Conservation (phyloP, 495 filamentous ascomycete species). For the Podospora conica region DNA sequence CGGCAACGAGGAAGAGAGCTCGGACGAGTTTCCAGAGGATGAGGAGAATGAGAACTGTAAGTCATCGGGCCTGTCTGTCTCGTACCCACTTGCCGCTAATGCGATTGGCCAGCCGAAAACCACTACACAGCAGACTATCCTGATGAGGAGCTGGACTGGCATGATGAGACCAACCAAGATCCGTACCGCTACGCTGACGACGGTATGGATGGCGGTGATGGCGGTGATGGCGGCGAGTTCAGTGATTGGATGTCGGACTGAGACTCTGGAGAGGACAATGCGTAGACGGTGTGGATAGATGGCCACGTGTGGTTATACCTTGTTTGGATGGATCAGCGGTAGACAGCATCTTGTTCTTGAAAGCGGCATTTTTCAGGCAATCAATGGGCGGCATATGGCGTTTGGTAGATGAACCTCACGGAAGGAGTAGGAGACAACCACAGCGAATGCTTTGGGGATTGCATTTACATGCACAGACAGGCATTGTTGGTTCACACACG, state of each 20-base stretch:
- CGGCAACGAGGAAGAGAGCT: slow-evolving; percentile 38
- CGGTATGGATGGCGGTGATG: neutral
- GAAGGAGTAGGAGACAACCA: neutral
- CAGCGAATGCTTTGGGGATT: neutral
- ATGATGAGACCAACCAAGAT: slow-evolving; percentile 45
- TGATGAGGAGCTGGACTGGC: slow-evolving; percentile 50
- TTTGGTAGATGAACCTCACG: neutral
- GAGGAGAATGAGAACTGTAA: slow-evolving; percentile 54
- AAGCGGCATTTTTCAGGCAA: neutral
- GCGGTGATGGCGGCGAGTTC: neutral
- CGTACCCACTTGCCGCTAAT: neutral
- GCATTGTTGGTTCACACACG: neutral
- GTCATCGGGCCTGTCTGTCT: neutral
- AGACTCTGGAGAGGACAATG: neutral
- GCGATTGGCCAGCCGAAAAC: slow-evolving; percentile 41
- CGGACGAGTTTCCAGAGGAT: slow-evolving; percentile 43
- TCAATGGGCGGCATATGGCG: neutral
- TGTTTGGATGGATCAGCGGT: neutral
- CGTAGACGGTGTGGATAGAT: neutral
- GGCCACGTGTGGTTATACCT: neutral
- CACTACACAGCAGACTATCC: slow-evolving; percentile 51
- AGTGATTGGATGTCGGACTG: neutral
- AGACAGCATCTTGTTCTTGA: no score
- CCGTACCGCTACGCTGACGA: slow-evolving; percentile 34
- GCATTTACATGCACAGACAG: no score